Percentiles rank a stretch among this genome's conserved stretches.
These are phyloP conservation scores for Plasmodium falciparum DNA, from an alignment of 169 alveolate species.

Conservation along the genomic window DNA sequence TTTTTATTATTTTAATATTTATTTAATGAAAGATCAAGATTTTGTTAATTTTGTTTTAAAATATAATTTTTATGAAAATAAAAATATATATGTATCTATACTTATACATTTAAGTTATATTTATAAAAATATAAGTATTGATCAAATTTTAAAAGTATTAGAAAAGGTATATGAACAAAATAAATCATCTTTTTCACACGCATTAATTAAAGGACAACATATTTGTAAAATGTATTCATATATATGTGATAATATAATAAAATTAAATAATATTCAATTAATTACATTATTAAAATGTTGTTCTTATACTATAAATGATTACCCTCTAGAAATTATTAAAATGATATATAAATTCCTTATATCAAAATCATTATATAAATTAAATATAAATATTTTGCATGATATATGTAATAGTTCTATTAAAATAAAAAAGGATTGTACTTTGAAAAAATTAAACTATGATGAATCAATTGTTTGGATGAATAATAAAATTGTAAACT, in stretches of 20 bases:
- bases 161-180: slow-evolving; percentile 20
- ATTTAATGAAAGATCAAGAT: slow-evolving; percentile 15
- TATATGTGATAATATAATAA: slow-evolving; percentile 17
- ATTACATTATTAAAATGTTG: slow-evolving; percentile 25
- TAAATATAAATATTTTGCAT: slow-evolving; percentile 3
- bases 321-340: slow-evolving; percentile 12
- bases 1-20: slow-evolving; percentile 36
- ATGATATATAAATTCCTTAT: background rate
- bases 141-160: slow-evolving; percentile 18
- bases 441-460: slow-evolving; percentile 11
- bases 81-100: slow-evolving; percentile 51
- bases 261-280: slow-evolving; percentile 8
- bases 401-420: slow-evolving; percentile 35
- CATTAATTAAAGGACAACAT: slow-evolving; percentile 17
- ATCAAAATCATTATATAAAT: slow-evolving; percentile 9
- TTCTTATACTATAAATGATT: slow-evolving; percentile 28
- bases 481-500: background rate
- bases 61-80: slow-evolving; percentile 38
- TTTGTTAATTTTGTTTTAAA: slow-evolving; percentile 29
- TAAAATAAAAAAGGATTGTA: slow-evolving; percentile 45
- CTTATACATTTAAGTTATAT: slow-evolving; percentile 29
- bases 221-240: slow-evolving; percentile 19
- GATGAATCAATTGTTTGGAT: slow-evolving; percentile 19
- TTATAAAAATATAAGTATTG: slow-evolving; percentile 4
- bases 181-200: slow-evolving; percentile 40